Percentiles rank a stretch among this genome's conserved stretches.
Evolutionary conservation across 495 filamentous ascomycete species (phyloP).

Genomic region (Chaetomidium leptoderma): DNA sequence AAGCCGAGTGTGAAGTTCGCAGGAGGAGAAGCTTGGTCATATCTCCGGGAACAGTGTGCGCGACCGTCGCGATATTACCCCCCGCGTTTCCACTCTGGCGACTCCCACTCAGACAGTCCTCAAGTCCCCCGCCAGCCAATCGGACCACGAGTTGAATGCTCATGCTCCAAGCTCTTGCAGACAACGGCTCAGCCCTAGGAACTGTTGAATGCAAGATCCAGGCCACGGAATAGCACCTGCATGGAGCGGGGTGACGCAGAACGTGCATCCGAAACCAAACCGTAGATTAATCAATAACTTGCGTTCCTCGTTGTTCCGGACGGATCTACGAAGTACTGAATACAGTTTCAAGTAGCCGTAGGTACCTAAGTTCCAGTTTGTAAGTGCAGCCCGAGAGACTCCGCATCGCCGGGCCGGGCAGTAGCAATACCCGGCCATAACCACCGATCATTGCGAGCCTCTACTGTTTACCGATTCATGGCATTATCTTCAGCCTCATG

Average conservation of each 20-base stretch:
- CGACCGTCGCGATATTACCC: slow-evolving; percentile 10
- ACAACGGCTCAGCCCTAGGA: neutral
- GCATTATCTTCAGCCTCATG: too few species aligned
- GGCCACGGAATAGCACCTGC: neutral
- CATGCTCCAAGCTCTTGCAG: slow-evolving; percentile 20
- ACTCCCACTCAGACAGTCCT: neutral
- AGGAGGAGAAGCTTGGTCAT: neutral
- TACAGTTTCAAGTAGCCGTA: too few species aligned
- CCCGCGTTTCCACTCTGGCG: slow-evolving; percentile 12
- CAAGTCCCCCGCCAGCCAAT: slow-evolving; percentile 14
- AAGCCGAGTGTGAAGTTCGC: neutral
- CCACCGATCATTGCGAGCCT: too few species aligned
- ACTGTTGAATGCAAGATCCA: neutral
- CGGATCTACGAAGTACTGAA: too few species aligned
- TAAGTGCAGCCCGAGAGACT: too few species aligned
- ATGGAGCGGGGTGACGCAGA: neutral
- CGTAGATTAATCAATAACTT: too few species aligned
- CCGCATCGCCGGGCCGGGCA: too few species aligned
- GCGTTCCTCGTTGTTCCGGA: too few species aligned
- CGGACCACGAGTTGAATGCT: slow-evolving; percentile 7
- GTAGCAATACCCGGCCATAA: too few species aligned
- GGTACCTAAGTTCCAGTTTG: too few species aligned
- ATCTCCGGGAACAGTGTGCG: slow-evolving; percentile 8
- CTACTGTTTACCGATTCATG: too few species aligned
- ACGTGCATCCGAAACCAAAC: too few species aligned